These are phyloP conservation scores for Fragilaria radians DNA, from an alignment of 108 stramenopile species.

Conservation along the genomic window DNA sequence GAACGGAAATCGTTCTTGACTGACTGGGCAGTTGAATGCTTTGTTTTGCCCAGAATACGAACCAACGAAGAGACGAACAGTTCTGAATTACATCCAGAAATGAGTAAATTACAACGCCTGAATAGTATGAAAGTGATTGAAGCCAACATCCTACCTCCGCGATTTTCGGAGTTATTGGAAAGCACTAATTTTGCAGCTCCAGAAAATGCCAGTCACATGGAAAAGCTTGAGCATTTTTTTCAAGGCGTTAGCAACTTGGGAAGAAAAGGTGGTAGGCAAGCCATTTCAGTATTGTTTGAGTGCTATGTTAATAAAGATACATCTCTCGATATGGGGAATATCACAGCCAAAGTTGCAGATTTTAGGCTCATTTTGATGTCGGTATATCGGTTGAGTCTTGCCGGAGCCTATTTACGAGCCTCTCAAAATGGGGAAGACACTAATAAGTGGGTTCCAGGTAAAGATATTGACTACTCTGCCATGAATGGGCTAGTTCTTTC, in stretches of 20 bases:
- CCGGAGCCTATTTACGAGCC: neutral
- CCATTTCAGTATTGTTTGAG: conserved; percentile 27
- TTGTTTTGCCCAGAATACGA: conserved; percentile 1
- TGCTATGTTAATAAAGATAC: neutral
- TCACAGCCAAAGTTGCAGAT: neutral
- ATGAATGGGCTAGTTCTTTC: neutral
- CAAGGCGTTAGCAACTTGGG: conserved; percentile 28
- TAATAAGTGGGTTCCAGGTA: neutral
- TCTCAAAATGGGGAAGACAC: neutral
- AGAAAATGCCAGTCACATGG: conserved; percentile 7
- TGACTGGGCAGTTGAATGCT: conserved; percentile 16
- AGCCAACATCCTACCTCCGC: conserved; percentile 19
- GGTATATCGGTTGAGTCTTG: conserved; percentile 2
- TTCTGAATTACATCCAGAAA: neutral
- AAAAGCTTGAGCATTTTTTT: conserved; percentile 36
- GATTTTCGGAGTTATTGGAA: conserved; percentile 21
- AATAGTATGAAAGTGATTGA: conserved; percentile 25
- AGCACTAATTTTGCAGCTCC: conserved; percentile 5
- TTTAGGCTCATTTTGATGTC: neutral
- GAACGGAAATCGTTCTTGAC: conserved; percentile 23
- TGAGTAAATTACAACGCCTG: conserved; percentile 14
- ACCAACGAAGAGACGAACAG: conserved; percentile 1
- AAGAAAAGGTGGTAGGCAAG: conserved; percentile 22
- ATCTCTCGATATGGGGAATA: neutral
- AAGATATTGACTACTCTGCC: neutral